phyloP scores from a whole-genome alignment of 169 alveolate genomes.

The Cryptosporidium viatorum region DNA sequence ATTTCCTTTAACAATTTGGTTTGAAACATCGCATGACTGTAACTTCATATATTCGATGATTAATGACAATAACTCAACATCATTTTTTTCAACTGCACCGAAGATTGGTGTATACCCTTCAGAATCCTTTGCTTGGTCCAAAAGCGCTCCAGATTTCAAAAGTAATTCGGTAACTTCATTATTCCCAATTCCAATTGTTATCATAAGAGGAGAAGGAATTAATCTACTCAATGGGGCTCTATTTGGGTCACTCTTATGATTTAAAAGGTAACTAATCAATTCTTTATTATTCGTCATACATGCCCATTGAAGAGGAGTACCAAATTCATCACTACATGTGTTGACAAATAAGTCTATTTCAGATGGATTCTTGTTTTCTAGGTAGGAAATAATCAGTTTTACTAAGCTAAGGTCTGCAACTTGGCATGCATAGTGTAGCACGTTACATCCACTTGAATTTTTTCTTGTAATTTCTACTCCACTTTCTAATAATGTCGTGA shows the following conservation, averaged over 20 bases:
- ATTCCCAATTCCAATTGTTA: conserved; percentile 45
- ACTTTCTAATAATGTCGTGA: conserved; percentile 24
- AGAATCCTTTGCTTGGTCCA: conserved; percentile 35
- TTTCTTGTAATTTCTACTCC: conserved; percentile 35
- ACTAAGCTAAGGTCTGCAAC: conserved; percentile 24
- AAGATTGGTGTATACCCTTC: conserved; percentile 72
- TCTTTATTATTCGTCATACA: conserved; percentile 52
- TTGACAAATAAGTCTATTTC: conserved; percentile 35
- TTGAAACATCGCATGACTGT: conserved; percentile 23
- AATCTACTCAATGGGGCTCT: background rate
- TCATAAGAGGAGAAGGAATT: conserved; percentile 53
- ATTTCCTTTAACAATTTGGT: conserved; percentile 31
- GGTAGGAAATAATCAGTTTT: conserved; percentile 1
- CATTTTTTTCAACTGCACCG: conserved; percentile 39
- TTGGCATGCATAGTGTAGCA: conserved; percentile 59
- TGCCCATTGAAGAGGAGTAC: conserved; percentile 74
- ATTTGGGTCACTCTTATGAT: conserved; percentile 37
- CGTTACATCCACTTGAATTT: conserved; percentile 43
- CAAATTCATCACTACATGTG: conserved; percentile 63
- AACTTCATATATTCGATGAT: conserved; percentile 28
- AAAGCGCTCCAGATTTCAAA: conserved; percentile 49
- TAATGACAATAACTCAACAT: conserved; percentile 25
- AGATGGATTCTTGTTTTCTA: background rate
- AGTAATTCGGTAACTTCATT: conserved; percentile 31
- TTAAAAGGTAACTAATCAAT: conserved; percentile 35